phyloP scores from a whole-genome alignment of 2,329 filamentous ascomycete genomes.

The Paecilomyces fulvus region DNA sequence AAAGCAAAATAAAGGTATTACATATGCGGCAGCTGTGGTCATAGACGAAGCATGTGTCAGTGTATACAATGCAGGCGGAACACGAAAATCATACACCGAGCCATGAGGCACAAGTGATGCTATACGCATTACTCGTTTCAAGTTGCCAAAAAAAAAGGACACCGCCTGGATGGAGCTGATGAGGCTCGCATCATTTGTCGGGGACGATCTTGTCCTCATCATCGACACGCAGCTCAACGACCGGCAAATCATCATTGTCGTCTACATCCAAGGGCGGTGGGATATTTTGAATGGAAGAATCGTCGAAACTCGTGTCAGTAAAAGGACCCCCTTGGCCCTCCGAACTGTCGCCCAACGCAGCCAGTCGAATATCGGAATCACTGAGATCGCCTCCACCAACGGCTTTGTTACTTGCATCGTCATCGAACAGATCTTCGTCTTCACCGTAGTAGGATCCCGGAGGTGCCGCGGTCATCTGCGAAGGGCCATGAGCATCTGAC shows the following conservation, averaged over 20 bases:
- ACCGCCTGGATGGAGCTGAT: background rate
- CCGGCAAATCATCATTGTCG: slow-evolving; percentile 31
- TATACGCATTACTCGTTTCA: background rate
- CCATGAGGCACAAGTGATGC: background rate
- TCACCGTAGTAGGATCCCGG: slow-evolving; percentile 17
- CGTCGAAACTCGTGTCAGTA: slow-evolving; percentile 17
- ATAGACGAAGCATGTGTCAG: background rate
- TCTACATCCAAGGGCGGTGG: slow-evolving; percentile 20
- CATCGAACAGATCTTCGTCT: slow-evolving; percentile 26
- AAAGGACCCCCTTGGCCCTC: slow-evolving; percentile 9
- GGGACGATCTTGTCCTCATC: slow-evolving; percentile 22
- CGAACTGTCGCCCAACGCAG: slow-evolving; percentile 20
- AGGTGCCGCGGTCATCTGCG: slow-evolving; percentile 19
- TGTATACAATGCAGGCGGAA: background rate
- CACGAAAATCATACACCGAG: background rate
- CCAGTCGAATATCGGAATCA: slow-evolving; percentile 24
- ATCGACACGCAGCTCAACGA: slow-evolving; percentile 32
- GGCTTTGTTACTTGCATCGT: slow-evolving; percentile 32
- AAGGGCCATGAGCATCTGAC: slow-evolving; percentile 19
- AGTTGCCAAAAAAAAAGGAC: background rate
- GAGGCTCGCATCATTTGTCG: background rate
- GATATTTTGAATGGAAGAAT: slow-evolving; percentile 23
- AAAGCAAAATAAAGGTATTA: background rate
- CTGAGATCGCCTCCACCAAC: slow-evolving; percentile 28
- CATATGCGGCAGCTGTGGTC: background rate